These are phyloP conservation scores for Calonectria multiphialidica DNA, from an alignment of 2,329 filamentous ascomycete genomes.

Conservation along the genomic window DNA sequence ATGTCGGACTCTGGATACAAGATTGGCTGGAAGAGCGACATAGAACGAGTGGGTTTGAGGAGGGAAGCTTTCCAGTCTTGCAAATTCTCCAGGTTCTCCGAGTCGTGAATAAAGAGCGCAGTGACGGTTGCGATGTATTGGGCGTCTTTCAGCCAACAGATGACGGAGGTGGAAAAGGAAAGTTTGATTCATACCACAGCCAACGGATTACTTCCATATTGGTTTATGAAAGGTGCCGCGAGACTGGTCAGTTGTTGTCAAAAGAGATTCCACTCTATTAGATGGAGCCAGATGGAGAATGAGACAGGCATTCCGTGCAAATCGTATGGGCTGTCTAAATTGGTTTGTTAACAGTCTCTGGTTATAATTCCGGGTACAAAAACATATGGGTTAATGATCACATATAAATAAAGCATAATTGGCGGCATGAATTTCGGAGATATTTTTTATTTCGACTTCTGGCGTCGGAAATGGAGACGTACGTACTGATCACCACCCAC, in stretches of 20 bases:
- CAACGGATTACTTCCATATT: constrained; percentile 17
- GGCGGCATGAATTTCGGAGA: no score
- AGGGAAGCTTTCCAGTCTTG: constrained; percentile 37
- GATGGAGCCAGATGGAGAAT: no score
- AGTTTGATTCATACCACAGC: constrained; percentile 33
- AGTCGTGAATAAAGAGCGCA: constrained; percentile 27
- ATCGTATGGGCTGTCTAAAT: no score
- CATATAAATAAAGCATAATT: no score
- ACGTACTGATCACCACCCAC: constrained; percentile 56
- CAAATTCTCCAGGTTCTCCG: constrained; percentile 32
- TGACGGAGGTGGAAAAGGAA: constrained; percentile 29
- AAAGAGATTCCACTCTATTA: background rate
- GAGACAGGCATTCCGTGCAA: background rate
- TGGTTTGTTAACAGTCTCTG: no score
- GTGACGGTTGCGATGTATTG: constrained; percentile 13
- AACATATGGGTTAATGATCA: no score
- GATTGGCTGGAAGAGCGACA: constrained; percentile 33
- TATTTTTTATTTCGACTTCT: no score
- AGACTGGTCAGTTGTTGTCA: background rate
- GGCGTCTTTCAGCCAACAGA: constrained; percentile 22
- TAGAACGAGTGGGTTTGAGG: constrained; percentile 27
- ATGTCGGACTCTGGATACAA: constrained; percentile 33
- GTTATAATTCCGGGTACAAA: no score
- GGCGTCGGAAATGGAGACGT: no score
- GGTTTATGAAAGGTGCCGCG: constrained; percentile 12